These are phyloP conservation scores for Bolboschoenoplectus hybrid DNA, from an alignment of 202 grass and related monocot species.

Conservation along the genomic window DNA sequence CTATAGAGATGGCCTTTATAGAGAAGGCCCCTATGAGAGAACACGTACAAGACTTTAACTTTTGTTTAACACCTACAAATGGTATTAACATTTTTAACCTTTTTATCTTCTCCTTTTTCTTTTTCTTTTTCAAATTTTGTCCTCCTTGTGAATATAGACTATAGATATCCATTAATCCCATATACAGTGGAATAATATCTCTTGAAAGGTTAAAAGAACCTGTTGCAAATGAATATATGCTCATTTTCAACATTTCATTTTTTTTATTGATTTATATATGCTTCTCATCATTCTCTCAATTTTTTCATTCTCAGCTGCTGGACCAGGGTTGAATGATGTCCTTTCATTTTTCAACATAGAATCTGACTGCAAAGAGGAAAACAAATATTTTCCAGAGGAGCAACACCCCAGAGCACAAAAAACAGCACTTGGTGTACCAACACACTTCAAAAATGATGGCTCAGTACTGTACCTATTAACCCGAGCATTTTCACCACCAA, in stretches of 20 bases:
- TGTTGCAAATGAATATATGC: constrained; percentile 18
- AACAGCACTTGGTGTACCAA: constrained; percentile 70
- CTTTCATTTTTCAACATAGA: constrained; percentile 72
- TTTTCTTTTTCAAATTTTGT: background rate
- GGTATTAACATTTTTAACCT: constrained; percentile 31
- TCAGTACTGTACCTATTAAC: constrained; percentile 75
- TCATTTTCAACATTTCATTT: constrained; percentile 10
- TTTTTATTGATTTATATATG: constrained; percentile 32
- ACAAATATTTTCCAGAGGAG: constrained; percentile 44
- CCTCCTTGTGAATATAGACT: background rate
- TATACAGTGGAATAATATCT: background rate
- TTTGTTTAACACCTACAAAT: constrained; percentile 45
- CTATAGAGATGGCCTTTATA: constrained; percentile 56
- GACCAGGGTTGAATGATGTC: constrained; percentile 44
- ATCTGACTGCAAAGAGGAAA: constrained; percentile 49
- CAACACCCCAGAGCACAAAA: constrained; percentile 38
- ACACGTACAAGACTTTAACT: constrained; percentile 40
- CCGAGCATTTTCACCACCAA: constrained; percentile 70
- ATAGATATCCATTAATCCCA: background rate
- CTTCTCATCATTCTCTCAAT: constrained; percentile 23
- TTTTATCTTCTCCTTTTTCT: constrained; percentile 8
- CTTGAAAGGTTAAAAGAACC: background rate
- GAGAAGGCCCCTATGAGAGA: constrained; percentile 67
- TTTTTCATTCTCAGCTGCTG: constrained; percentile 55
- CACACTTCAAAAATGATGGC: constrained; percentile 93